These are phyloP conservation scores for Entomortierella beljakovae DNA, from an alignment of 192 early-diverging fungal genomes.

Conservation along the genomic window DNA sequence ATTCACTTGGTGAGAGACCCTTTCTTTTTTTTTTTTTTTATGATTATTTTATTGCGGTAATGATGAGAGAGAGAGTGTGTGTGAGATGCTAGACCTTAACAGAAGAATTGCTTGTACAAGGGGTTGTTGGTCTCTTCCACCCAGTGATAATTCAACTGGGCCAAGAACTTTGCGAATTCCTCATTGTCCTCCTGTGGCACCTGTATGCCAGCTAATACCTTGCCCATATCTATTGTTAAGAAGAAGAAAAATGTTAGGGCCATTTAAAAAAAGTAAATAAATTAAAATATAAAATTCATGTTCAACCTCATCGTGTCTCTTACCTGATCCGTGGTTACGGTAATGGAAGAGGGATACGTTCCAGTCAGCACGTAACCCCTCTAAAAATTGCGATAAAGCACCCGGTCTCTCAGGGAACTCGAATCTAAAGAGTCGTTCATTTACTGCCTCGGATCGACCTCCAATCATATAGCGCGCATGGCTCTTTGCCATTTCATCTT, in stretches of 20 bases:
- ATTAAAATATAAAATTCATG: not conserved
- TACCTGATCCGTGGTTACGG: slow-evolving; percentile 91
- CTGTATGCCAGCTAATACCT: slow-evolving; percentile 94
- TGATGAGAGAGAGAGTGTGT: not conserved
- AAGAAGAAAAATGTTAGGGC: too few species aligned
- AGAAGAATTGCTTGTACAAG: slow-evolving; percentile 89
- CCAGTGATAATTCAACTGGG: slow-evolving; percentile 85
- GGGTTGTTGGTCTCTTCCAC: slow-evolving; percentile 95
- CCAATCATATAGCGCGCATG: slow-evolving; percentile 96
- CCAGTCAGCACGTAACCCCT: slow-evolving; percentile 72
- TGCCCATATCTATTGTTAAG: slow-evolving; percentile 80
- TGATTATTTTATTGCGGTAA: not conserved
- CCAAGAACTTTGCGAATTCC: slow-evolving; percentile 82
- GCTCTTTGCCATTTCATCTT: slow-evolving; percentile 96
- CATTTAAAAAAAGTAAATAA: not conserved
- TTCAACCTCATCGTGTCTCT: not conserved
- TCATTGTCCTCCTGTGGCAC: slow-evolving; percentile 74
- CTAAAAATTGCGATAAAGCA: slow-evolving; percentile 88
- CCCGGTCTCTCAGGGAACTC: slow-evolving; percentile 97
- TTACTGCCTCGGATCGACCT: slow-evolving; percentile 78
- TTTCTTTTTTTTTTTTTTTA: slow-evolving; percentile 1
- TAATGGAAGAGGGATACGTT: slow-evolving; percentile 96
- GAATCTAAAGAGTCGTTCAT: slow-evolving; percentile 95
- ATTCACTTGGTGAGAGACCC: not conserved
- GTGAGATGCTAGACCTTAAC: slow-evolving; percentile 13